A percentile compares a stretch with the other conserved stretches of the same genome.
These are phyloP conservation scores for Salix purpurea DNA, from an alignment of 345 rosid species.

Conservation along the genomic window DNA sequence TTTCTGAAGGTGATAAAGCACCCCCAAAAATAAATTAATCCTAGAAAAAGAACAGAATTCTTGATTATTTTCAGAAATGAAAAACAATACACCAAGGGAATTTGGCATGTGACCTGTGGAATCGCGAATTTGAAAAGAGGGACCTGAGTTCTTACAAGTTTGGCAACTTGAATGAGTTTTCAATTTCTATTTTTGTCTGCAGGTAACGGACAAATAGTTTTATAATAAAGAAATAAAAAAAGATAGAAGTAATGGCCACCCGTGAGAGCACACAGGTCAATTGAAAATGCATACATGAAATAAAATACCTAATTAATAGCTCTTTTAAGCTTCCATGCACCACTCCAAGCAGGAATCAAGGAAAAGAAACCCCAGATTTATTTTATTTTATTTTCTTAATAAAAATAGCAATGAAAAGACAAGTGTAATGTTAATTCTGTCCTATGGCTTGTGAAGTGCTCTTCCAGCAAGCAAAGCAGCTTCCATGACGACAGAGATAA, in stretches of 20 bases:
- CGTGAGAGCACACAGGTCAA: not conserved
- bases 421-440: not conserved
- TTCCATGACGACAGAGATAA: slow-evolving; percentile 61
- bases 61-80: too few species aligned
- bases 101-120: not conserved
- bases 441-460: slow-evolving; percentile 65
- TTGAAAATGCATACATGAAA: not conserved
- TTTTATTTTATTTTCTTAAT: not conserved
- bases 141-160: not conserved
- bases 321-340: not conserved
- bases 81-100: too few species aligned
- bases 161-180: not conserved
- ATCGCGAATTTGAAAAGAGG: not conserved
- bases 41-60: too few species aligned
- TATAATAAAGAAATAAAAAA: not conserved
- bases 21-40: too few species aligned
- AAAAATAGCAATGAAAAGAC: not conserved
- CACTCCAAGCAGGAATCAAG: not conserved
- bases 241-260: not conserved
- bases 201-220: not conserved
- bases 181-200: not conserved
- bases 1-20: too few species aligned
- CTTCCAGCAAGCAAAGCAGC: slow-evolving; percentile 94
- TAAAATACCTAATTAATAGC: not conserved
- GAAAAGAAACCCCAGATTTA: not conserved